Evolutionary conservation across 768 basidiomycete species (phyloP).

Genomic region (Mycena sanguinolenta): DNA sequence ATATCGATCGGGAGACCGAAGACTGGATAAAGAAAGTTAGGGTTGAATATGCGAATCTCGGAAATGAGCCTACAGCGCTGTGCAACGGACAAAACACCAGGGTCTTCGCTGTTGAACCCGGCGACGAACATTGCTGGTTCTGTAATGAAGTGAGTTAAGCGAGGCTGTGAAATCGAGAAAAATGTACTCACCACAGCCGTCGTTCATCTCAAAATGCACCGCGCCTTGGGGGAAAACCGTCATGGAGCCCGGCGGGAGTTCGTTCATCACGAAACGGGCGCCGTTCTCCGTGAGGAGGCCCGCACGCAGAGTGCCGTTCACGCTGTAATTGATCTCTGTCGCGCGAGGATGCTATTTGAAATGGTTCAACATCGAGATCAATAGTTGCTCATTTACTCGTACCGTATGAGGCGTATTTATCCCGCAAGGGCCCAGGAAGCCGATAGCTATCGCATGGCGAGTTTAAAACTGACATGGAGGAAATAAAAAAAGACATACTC

Average conservation of each 20-base stretch:
- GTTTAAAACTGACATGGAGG: too few relatives aligned
- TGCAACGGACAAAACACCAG: slow-evolving; percentile 32
- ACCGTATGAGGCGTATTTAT: slow-evolving; percentile 36
- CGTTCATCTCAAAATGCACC: slow-evolving; percentile 39
- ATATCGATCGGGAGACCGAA: slow-evolving; percentile 37
- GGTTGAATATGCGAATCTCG: background rate
- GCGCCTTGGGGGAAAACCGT: slow-evolving; percentile 36
- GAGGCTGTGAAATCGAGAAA: slow-evolving; percentile 30
- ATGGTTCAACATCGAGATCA: background rate
- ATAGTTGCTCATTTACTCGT: background rate
- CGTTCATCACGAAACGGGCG: slow-evolving; percentile 35
- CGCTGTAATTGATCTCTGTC: slow-evolving; percentile 38
- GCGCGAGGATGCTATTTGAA: slow-evolving; percentile 31
- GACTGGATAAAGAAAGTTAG: slow-evolving; percentile 26
- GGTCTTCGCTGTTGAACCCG: slow-evolving; percentile 30
- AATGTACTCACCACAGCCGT: slow-evolving; percentile 28
- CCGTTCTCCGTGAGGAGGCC: slow-evolving; percentile 38
- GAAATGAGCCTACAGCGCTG: slow-evolving; percentile 34
- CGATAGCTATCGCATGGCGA: slow-evolving; percentile 31
- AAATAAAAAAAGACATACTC: slow-evolving; percentile 16
- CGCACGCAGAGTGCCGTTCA: slow-evolving; percentile 38
- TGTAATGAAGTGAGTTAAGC: slow-evolving; percentile 34
- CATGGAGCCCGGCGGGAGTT: slow-evolving; percentile 33
- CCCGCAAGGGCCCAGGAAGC: slow-evolving; percentile 33
- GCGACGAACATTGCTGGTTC: slow-evolving; percentile 37